phyloP scores from a whole-genome alignment of 257 asterid genomes.

The Solanum sejunctum region DNA sequence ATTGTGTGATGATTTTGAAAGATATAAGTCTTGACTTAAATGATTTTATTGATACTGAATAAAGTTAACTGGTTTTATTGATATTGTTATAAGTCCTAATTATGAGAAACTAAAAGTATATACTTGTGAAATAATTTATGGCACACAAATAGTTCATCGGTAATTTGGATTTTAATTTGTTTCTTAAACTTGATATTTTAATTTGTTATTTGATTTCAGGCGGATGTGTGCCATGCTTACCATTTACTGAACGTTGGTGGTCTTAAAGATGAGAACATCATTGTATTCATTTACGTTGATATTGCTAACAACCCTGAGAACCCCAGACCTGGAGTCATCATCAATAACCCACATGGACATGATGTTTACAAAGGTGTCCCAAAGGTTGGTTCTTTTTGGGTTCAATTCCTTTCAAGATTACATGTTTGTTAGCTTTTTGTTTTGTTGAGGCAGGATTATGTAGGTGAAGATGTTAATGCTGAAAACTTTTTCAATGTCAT shows the following conservation, averaged over 20 bases:
- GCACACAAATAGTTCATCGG: constrained; percentile 18
- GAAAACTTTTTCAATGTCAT: constrained; percentile 64
- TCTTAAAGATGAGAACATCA: constrained; percentile 73
- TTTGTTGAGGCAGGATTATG: constrained; percentile 58
- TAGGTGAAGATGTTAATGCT: constrained; percentile 53
- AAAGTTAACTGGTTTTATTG: too few species aligned
- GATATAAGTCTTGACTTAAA: too few species aligned
- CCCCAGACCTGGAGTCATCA: constrained; percentile 83
- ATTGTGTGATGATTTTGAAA: too few species aligned
- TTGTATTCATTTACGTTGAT: constrained; percentile 86
- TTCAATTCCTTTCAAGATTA: background rate
- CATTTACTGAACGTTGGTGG: constrained; percentile 73
- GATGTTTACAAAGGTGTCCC: constrained; percentile 93
- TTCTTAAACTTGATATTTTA: background rate
- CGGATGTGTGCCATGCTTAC: constrained; percentile 93
- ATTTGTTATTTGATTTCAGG: constrained; percentile 18
- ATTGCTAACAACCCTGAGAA: constrained; percentile 60
- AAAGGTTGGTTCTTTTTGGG: constrained; percentile 35
- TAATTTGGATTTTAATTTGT: constrained; percentile 1
- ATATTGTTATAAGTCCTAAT: too few species aligned
- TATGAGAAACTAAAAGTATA: background rate
- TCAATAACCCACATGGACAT: constrained; percentile 68
- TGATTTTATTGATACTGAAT: too few species aligned
- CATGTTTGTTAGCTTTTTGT: background rate
- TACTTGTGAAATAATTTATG: background rate